Evolutionary conservation across 1,284 basidiomycete genomes (phyloP).

Genomic region (Sporisorium exsertum): DNA sequence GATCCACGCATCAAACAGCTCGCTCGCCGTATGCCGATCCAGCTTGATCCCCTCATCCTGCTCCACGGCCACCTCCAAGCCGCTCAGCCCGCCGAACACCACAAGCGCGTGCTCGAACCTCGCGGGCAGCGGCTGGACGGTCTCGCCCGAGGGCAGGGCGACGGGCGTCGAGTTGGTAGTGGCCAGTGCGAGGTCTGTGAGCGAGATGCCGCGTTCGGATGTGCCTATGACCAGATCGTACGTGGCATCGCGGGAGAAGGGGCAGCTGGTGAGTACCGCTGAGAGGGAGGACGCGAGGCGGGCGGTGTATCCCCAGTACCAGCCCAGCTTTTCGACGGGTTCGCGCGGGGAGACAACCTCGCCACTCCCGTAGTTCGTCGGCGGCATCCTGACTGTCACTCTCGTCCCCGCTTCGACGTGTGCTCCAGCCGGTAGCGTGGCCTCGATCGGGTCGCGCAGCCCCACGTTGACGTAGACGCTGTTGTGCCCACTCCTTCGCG

Average conservation of each 20-base stretch:
- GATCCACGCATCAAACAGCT: constrained; percentile 68
- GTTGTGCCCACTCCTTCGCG: not conserved
- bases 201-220: constrained; percentile 60
- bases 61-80: constrained; percentile 66
- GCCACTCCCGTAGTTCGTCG: constrained; percentile 4
- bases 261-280: constrained; percentile 43
- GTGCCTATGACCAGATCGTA: constrained; percentile 69
- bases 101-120: constrained; percentile 58
- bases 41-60: constrained; percentile 54
- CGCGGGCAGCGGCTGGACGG: constrained; percentile 14
- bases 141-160: constrained; percentile 18
- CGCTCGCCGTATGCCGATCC: constrained; percentile 54
- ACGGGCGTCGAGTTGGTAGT: constrained; percentile 16
- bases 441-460: constrained; percentile 59
- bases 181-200: constrained; percentile 34
- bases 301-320: constrained; percentile 68
- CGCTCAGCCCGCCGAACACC: constrained; percentile 65
- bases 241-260: constrained; percentile 14
- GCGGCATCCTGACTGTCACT: constrained; percentile 63
- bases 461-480: constrained; percentile 63
- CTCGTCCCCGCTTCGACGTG: constrained; percentile 42
- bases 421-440: constrained; percentile 6
- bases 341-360: constrained; percentile 61
- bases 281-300: constrained; percentile 56
- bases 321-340: constrained; percentile 57